phyloP scores from a whole-genome alignment of 23 red algal species.

The Gracilaria vermiculophylla region DNA sequence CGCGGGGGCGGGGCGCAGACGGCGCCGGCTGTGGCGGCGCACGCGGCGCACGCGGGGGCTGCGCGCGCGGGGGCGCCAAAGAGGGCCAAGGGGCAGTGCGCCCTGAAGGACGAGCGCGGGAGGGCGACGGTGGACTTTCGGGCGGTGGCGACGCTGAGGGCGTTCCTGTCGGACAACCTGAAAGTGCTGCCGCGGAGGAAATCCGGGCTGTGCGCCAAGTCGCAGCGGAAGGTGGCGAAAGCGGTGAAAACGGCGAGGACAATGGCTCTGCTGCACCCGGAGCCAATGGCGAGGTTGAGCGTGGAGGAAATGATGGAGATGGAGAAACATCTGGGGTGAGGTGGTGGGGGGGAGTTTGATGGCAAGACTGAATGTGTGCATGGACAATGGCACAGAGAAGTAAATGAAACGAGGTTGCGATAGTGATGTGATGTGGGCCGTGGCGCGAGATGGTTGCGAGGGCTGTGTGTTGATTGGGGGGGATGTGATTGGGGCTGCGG shows the following conservation, averaged over 20 bases:
- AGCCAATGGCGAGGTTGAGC: conserved; percentile 12
- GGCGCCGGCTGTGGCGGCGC: neutral
- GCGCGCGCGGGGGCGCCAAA: neutral
- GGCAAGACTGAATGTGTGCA: no score
- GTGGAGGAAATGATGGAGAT: conserved; percentile 39
- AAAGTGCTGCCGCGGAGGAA: conserved; percentile 32
- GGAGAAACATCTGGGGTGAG: conserved; percentile 5
- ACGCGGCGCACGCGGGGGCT: neutral
- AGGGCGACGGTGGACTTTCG: conserved; percentile 33
- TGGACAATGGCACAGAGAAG: no score
- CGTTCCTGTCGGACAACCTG: conserved; percentile 16
- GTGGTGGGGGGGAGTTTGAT: no score
- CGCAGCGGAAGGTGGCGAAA: conserved; percentile 37
- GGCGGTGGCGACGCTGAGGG: conserved; percentile 18
- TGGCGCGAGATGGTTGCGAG: no score
- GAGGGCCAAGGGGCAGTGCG: neutral
- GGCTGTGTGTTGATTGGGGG: no score
- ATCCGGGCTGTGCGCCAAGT: conserved; percentile 26
- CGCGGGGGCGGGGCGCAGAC: neutral
- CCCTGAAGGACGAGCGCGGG: conserved; percentile 37
- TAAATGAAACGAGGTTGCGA: no score
- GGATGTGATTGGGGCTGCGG: no score
- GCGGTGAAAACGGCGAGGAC: conserved; percentile 48
- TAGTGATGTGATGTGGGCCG: no score
- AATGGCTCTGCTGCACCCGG: conserved; percentile 37